Base-by-base conservation (phyloP, 164 flowering plant genomes). In the Liquidambar formosana region DNA sequence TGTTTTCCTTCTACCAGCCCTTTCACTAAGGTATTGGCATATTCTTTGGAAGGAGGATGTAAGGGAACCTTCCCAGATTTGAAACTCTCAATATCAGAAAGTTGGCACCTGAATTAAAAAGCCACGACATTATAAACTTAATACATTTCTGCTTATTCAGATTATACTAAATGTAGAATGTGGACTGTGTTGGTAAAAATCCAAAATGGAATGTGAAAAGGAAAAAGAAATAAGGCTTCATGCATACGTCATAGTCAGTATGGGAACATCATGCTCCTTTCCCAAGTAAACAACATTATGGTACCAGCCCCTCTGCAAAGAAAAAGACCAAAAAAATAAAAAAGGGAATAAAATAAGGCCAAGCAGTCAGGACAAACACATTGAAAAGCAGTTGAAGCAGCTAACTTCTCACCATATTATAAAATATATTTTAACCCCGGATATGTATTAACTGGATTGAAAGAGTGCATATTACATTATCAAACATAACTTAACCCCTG, bases 241-340 rank as follows among this genome's bases (percentile, higher is more conserved):
- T 45, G 56, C 89, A 10, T 85, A 96, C 99, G 98, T 93, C 91
- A 93, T 89, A 16, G 99, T 92, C 57, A 93, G 69, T 66, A 92
- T 82, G 10, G 98, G 98, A 76, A 88, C 80, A 41, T 68, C 84
- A 1, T 57, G 71, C 77, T 92, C 94, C 63, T 78, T 80, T 59
- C 98, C 99, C 88, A 96, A 59, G 76, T 75, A 87, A 57, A 92
- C 78, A 23, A 90, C 83, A 62, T 84, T 89, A 15, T 79, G 84
- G 76, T 96, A 96, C 97, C 98, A 93, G 44, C 92, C 86, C 15
- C 51, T 78, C 98, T 96, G 95, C 79, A 76, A 23, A 44, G 71
- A 68, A 64, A 58, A 5, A 33, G 3, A 46, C n/a, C 10, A 27
- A 43, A 10, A 12, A 27, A 26, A 27, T 15, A 41, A 0, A 27